These are phyloP conservation scores for Lentinula detonsa DNA, from an alignment of 768 basidiomycete genomes.

Conservation along the genomic window DNA sequence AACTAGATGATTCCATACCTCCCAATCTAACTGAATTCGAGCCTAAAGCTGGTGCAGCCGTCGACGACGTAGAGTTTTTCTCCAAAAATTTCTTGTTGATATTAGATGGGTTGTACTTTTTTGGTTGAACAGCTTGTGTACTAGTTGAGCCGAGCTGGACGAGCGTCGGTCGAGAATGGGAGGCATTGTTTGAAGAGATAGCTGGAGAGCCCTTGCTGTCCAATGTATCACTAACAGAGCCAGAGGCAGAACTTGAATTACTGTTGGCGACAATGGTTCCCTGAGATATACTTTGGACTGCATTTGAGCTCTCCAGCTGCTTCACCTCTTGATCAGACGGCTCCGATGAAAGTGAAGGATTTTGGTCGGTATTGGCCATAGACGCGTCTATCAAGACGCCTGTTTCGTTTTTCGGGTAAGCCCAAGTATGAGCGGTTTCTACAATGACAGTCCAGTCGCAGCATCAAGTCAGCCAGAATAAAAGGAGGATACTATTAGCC, in stretches of 20 bases:
- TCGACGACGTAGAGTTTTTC: conserved; percentile 67
- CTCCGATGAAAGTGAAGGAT: conserved; percentile 38
- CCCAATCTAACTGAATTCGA: conserved; percentile 44
- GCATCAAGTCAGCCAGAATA: not conserved
- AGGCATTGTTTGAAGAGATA: not conserved
- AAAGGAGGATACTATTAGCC: not conserved
- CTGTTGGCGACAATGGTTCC: not conserved
- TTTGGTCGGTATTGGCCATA: conserved; percentile 67
- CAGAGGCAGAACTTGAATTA: not conserved
- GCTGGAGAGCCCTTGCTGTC: conserved; percentile 9
- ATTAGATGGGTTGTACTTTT: conserved; percentile 85
- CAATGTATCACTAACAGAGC: not conserved
- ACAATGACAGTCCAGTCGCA: too few species aligned
- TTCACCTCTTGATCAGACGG: conserved; percentile 31
- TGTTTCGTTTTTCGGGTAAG: not conserved
- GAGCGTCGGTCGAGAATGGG: conserved; percentile 32
- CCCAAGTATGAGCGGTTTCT: not conserved
- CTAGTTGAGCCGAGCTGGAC: conserved; percentile 30
- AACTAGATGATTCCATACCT: conserved; percentile 36
- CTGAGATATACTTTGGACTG: not conserved
- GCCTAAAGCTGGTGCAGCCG: conserved; percentile 35
- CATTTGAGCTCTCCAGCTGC: conserved; percentile 22
- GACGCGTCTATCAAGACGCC: conserved; percentile 68
- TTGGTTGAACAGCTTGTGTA: conserved; percentile 50
- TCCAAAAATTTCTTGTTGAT: conserved; percentile 97